phyloP scores from a whole-genome alignment of 208 protist genomes.

The Leishmania braziliensis region DNA sequence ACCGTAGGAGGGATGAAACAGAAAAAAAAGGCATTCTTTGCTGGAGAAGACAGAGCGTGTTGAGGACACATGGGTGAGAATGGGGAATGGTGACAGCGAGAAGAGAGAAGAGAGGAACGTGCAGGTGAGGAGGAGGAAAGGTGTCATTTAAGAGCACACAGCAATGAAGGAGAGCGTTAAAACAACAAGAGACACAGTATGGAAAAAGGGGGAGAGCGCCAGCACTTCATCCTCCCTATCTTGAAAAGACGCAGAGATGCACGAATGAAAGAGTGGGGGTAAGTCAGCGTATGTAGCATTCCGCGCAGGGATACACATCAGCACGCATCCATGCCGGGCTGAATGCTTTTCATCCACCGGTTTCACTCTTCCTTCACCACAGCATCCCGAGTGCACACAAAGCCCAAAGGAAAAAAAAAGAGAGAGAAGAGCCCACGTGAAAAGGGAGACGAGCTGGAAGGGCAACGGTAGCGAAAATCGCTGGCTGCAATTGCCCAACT shows the following conservation, averaged over 20 bases:
- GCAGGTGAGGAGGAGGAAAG: neutral
- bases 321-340: neutral
- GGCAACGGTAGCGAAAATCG: neutral
- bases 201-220: neutral
- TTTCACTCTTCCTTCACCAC: neutral
- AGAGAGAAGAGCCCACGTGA: neutral
- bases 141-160: neutral
- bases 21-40: neutral
- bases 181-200: neutral
- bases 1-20: neutral
- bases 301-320: neutral
- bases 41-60: neutral
- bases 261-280: neutral
- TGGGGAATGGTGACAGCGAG: neutral
- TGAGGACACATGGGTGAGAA: neutral
- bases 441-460: neutral
- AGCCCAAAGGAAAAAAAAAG: neutral
- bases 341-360: neutral
- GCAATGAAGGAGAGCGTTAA: neutral
- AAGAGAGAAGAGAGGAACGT: neutral
- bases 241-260: neutral
- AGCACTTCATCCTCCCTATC: neutral
- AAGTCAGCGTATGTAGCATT: neutral
- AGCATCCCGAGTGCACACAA: neutral
- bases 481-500: neutral